Base-by-base conservation (phyloP, 257 asterid genomes). In the Solanum corneliomulleri region DNA sequence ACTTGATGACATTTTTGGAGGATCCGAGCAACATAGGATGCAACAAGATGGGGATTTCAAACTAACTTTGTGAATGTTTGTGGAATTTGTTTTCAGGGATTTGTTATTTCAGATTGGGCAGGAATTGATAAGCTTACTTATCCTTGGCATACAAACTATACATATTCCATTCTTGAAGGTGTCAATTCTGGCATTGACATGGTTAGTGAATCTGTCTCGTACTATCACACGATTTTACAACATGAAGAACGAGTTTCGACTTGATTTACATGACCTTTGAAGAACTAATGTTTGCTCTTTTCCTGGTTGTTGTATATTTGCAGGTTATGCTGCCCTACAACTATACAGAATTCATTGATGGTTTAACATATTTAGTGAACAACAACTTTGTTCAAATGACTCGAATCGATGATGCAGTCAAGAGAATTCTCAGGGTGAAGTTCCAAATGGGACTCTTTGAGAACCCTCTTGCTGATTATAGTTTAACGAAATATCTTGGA, bases 101-200 rank as follows among this genome's bases (percentile, higher is more conserved):
- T 87, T 81, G 89, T 87, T 80, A 81, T 87, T 60, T 80, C 89
- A 80, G 89, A 87, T 39, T 87, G 85, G 85, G 78, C 60, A 31
- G 89, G 82, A 21, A 87, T 87, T 66, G 89, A 87, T 68, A 64
- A 58, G 83, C 44, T 87, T 69, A 81, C 86, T n/a, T 69, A 76
- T 86, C 81, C 84, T 18, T 70, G 66, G 83, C 89, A 81, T 49
- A 41, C 80, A 29, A 87, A 87, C 74, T 87, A 87, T 60, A 87
- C 89, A 81, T 87, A 81, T 58, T 87, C 89, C 82, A 81, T 87
- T 78, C 86, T 80, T 62, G 33, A 81, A 21, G 76, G 81, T 64
- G 76, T 87, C 58, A 80, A 78, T 68, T 82, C 89, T 47, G 89
- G 89, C 66, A 80, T 87, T 81, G 89, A 87, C 78, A 87, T 87